Base-by-base conservation (phyloP, 495 filamentous ascomycete genomes). In the Penicillium angulare region DNA sequence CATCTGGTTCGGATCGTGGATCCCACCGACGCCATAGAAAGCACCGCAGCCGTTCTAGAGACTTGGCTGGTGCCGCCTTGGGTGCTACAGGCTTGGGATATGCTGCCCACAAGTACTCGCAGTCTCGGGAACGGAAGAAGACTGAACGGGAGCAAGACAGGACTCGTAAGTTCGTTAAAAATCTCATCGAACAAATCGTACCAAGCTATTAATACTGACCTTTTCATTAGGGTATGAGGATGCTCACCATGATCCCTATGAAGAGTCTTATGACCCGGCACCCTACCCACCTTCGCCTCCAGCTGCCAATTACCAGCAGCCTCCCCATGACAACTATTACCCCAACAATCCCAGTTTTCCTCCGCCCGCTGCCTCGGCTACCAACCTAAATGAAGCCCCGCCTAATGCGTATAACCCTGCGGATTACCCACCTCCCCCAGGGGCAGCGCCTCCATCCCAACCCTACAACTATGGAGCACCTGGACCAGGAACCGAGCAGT, bases 11-110 rank as follows among this genome's bases (percentile, higher is more conserved):
- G 22, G 74, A 76, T 35, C 54, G 60, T 13, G 66, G 66, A 18
- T 52, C 69, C 35, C 57, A 68, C 41, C 65, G 71, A 54, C 66
- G 72, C 2, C 35, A 32, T 43, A 59, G 63, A 50, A 83, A 80
- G 74, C 74, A 73, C 54, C 79, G 86, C 52, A 88, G 86, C 44
- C 78, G 77, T 47, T 75, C 85, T 32, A 77, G 84, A 22, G 79
- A 84, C 34, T 47, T 89, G n/a, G 85, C 86, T 38, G 81, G 80
- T 18, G 87, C 80, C 3, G 89, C 81, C 5, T 73, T 86, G 22
- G 87, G 81, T 23, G 85, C 87, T 20, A 85, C 81, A 16, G 89
- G 86, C 1, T 84, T 87, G 12, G 90, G 86, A 5, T 77, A 92
- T 52, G 88, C 87, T n/a, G 83, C 90, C 15, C 86, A 83, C 65